phyloP scores from a whole-genome alignment of 139 green algal genomes.

The Coelastrella sp. region DNA sequence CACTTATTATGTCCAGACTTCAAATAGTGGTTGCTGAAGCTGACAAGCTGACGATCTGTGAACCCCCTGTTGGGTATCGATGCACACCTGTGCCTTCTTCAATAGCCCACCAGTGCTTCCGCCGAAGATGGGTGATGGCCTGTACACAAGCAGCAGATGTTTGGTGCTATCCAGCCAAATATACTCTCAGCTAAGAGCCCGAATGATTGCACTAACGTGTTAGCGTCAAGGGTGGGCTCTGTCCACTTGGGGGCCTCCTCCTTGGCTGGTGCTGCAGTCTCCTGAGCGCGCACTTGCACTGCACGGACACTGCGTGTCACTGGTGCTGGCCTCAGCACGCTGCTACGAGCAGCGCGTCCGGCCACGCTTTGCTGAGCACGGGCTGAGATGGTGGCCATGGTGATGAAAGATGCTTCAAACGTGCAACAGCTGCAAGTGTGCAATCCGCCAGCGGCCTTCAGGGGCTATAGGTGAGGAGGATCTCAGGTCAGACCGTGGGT shows the following conservation, averaged over 20 bases:
- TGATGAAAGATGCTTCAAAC: background rate
- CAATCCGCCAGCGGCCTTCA: background rate
- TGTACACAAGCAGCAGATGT: background rate
- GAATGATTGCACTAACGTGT: conserved; percentile 61
- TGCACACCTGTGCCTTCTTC: conserved; percentile 89
- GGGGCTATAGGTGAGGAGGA: background rate
- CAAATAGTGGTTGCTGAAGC: no score
- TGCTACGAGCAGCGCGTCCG: background rate
- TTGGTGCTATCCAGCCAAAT: background rate
- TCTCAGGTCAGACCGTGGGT: background rate
- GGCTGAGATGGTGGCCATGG: conserved; percentile 19
- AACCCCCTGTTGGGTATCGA: background rate
- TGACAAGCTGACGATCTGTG: background rate
- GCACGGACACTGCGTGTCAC: conserved; percentile 1
- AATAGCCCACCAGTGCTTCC: conserved; percentile 97
- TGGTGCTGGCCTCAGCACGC: conserved; percentile 9
- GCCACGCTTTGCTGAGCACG: background rate
- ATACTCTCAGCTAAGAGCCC: background rate
- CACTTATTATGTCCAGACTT: no score
- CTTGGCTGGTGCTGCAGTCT: conserved; percentile 30
- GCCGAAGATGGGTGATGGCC: conserved; percentile 97
- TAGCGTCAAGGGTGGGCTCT: conserved; percentile 88
- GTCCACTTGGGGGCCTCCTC: conserved; percentile 73
- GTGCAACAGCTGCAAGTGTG: conserved; percentile 1
- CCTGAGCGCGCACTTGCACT: conserved; percentile 72